Conservation (phyloP, 2,329 filamentous ascomycete genomes). For the Talaromyces sp. region DNA sequence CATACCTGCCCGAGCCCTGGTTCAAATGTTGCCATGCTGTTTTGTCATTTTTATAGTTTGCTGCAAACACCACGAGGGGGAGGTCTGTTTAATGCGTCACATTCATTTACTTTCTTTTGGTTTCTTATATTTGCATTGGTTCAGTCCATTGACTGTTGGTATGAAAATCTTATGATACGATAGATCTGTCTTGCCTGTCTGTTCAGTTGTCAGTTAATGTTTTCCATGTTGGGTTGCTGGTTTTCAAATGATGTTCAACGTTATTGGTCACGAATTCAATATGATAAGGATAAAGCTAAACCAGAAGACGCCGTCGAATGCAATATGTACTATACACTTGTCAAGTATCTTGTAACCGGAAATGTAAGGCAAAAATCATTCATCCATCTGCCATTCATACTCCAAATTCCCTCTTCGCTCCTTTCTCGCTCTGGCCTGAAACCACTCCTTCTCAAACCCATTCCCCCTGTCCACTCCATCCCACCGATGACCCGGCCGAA, state of each 20-base stretch:
- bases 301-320: background rate
- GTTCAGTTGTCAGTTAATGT: background rate
- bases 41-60: background rate
- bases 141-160: background rate
- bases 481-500: slow-evolving; percentile 88
- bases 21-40: background rate
- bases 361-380: slow-evolving; percentile 41
- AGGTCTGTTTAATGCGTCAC: background rate
- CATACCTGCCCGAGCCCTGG: background rate
- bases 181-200: background rate
- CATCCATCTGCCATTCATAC: slow-evolving; percentile 96
- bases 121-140: background rate
- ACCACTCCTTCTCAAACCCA: slow-evolving; percentile 90
- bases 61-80: background rate
- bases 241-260: background rate
- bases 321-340: background rate
- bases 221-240: background rate
- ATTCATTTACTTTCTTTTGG: slow-evolving; percentile 5
- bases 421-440: slow-evolving; percentile 75
- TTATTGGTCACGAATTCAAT: background rate
- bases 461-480: slow-evolving; percentile 93
- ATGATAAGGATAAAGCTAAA: background rate
- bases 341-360: no score
- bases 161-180: slow-evolving; percentile 3
- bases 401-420: slow-evolving; percentile 73